phyloP scores from a whole-genome alignment of 78 protist species.

The Chrysochromulina tobinii region DNA sequence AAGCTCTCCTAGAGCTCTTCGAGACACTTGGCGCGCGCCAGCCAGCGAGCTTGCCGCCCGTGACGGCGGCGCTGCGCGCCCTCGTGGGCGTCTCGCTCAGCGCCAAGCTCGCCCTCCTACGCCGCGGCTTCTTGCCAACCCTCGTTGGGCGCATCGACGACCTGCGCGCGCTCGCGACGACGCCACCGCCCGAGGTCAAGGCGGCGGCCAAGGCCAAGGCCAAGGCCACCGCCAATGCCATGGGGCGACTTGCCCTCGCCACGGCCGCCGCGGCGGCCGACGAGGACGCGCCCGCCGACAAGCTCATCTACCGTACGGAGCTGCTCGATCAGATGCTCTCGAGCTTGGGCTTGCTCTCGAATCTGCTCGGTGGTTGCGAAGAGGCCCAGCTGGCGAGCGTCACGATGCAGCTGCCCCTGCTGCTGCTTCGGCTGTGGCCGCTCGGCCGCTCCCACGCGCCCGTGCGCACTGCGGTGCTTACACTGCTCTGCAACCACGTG shows the following conservation, averaged over 20 bases:
- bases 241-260: too few relatives aligned
- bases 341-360: not conserved
- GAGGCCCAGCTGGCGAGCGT: not conserved
- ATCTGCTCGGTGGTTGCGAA: not conserved
- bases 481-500: not conserved
- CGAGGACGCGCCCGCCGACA: too few relatives aligned
- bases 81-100: not conserved
- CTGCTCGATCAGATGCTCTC: not conserved
- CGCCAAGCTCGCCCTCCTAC: not conserved
- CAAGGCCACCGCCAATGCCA: too few relatives aligned
- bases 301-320: too few relatives aligned
- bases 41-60: not conserved
- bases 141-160: not conserved
- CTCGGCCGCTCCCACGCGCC: not conserved
- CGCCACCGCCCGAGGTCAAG: too few relatives aligned
- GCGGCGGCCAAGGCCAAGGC: too few relatives aligned
- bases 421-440: not conserved
- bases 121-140: not conserved
- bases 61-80: not conserved
- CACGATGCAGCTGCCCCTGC: not conserved
- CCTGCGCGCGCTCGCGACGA: not conserved
- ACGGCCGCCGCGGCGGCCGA: too few relatives aligned
- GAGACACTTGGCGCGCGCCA: too few relatives aligned
- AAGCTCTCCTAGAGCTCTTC: not conserved
- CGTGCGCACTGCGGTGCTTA: not conserved